Conservation (phyloP, 371 early-diverging fungal species). For the Rhizopus delemar region DNA sequence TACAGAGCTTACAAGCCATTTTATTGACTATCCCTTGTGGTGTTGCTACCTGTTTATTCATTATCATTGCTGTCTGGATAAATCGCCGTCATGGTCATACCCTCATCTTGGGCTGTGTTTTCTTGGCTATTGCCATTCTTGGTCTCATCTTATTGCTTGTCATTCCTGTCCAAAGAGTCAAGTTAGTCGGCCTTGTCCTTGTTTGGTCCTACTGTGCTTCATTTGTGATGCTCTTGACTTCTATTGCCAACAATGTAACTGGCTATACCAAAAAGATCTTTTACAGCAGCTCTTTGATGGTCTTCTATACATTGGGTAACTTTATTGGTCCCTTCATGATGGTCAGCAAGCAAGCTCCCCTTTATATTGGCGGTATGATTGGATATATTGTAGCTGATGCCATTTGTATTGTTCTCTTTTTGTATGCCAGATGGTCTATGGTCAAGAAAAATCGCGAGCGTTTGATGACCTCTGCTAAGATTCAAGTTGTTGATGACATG, state of each 20-base stretch:
- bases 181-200: slow-evolving; percentile 37
- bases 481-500: slow-evolving; percentile 18
- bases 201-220: slow-evolving; percentile 35
- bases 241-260: slow-evolving; percentile 29
- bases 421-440: slow-evolving; percentile 19
- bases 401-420: slow-evolving; percentile 28
- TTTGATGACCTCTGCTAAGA: slow-evolving; percentile 2
- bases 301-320: slow-evolving; percentile 32
- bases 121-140: slow-evolving; percentile 29
- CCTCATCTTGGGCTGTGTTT: slow-evolving; percentile 27
- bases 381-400: slow-evolving; percentile 29
- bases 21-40: slow-evolving; percentile 44
- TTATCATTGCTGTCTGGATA: slow-evolving; percentile 36
- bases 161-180: slow-evolving; percentile 39
- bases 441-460: slow-evolving; percentile 27
- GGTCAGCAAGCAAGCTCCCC: slow-evolving; percentile 27
- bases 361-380: slow-evolving; percentile 36
- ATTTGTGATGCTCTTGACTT: slow-evolving; percentile 11
- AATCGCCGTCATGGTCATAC: slow-evolving; percentile 40
- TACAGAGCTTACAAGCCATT: slow-evolving; percentile 27
- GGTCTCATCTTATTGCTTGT: slow-evolving; percentile 40
- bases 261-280: slow-evolving; percentile 43
- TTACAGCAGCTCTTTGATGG: slow-evolving; percentile 25
- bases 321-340: slow-evolving; percentile 41
- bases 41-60: slow-evolving; percentile 31